These are phyloP conservation scores for Brassica balearica DNA, from an alignment of 441 rosid species.

Conservation along the genomic window DNA sequence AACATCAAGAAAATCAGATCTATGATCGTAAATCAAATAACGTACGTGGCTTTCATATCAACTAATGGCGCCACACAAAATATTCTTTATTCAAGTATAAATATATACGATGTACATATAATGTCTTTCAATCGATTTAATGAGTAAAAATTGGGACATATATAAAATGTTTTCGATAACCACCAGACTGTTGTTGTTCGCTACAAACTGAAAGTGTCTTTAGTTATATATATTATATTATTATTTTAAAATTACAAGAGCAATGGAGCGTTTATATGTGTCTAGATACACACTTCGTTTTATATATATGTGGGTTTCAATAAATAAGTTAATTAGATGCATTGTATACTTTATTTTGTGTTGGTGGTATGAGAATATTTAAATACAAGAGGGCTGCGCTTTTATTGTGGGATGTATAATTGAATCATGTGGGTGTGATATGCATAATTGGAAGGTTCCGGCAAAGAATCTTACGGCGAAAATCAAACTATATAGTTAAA, in stretches of 20 bases:
- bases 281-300: slow-evolving; percentile 37
- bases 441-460: slow-evolving; percentile 48
- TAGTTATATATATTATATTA: not conserved
- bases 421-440: slow-evolving; percentile 50
- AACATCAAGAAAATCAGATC: not conserved
- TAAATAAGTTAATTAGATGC: not conserved
- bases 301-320: not conserved
- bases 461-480: slow-evolving; percentile 40
- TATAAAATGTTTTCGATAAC: not conserved
- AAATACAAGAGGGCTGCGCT: slow-evolving; percentile 44
- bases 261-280: slow-evolving; percentile 19
- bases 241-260: not conserved
- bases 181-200: not conserved
- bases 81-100: not conserved
- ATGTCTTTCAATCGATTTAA: not conserved
- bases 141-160: not conserved
- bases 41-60: not conserved
- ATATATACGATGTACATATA: not conserved
- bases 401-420: slow-evolving; percentile 49
- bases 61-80: not conserved
- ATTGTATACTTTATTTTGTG: slow-evolving; percentile 24
- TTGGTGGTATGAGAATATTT: slow-evolving; percentile 41
- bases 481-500: slow-evolving; percentile 14
- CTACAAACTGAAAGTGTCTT: not conserved
- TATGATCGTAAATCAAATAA: not conserved